Evolutionary conservation across 257 asterid genomes (phyloP).

Genomic region (Voacanga thouarsii): DNA sequence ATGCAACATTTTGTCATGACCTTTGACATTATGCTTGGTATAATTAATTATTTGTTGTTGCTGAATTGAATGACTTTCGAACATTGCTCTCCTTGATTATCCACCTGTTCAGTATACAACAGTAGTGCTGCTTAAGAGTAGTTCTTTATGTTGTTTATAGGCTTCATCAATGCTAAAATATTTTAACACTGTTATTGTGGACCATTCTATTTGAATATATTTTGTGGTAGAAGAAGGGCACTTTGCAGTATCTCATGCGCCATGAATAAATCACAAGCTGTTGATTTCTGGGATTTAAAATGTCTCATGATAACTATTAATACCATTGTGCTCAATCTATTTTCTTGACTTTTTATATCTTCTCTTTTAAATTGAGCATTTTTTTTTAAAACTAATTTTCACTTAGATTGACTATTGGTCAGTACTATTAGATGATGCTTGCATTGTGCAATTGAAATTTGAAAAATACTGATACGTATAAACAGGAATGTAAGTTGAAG

Average conservation of each 20-base stretch:
- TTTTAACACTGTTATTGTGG: not conserved
- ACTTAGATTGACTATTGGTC: not conserved
- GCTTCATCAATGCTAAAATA: not conserved
- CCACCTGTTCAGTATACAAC: not conserved
- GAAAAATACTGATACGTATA: not conserved
- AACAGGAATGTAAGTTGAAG: not conserved
- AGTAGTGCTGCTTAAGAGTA: not conserved
- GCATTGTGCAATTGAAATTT: not conserved
- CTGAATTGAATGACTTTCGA: not conserved
- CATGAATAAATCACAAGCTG: not conserved
- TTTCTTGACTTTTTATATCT: too few species aligned
- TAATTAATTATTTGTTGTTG: not conserved
- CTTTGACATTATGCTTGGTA: too few species aligned
- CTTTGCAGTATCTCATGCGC: not conserved
- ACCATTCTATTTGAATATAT: not conserved
- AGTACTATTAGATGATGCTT: not conserved
- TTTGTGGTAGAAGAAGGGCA: not conserved
- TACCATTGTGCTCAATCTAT: too few species aligned
- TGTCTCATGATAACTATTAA: not conserved
- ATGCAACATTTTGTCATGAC: not conserved
- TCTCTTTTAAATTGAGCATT: too few species aligned
- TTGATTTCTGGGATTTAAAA: not conserved
- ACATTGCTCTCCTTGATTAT: not conserved
- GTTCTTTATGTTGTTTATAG: not conserved
- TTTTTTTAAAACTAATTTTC: too few species aligned